phyloP scores from a whole-genome alignment of 75 land plant genomes.

The Picea glauca region DNA sequence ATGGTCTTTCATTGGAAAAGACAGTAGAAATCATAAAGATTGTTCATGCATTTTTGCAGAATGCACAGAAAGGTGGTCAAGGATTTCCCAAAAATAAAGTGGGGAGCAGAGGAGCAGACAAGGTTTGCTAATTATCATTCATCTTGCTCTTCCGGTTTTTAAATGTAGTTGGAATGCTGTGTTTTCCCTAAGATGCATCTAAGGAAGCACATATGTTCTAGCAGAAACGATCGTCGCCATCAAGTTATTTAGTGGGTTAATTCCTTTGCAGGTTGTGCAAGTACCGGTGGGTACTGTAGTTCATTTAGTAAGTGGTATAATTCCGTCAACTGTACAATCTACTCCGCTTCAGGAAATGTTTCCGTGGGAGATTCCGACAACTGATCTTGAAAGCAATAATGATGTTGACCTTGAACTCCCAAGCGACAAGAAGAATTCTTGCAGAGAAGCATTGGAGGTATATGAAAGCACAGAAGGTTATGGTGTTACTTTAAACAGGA shows the following conservation, averaged over 20 bases:
- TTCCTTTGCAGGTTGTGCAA: constrained; percentile 50
- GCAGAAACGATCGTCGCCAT: not conserved
- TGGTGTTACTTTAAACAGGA: not conserved
- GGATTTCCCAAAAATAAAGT: constrained; percentile 78
- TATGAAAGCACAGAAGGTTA: constrained; percentile 2
- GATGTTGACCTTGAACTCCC: not conserved
- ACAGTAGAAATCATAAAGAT: not conserved
- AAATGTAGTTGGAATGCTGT: not conserved
- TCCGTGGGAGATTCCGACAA: constrained; percentile 59
- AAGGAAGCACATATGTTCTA: not conserved
- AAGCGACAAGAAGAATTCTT: not conserved
- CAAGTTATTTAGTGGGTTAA: not conserved
- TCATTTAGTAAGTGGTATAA: constrained; percentile 72
- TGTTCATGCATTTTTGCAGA: constrained; percentile 32
- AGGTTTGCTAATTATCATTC: constrained; percentile 40
- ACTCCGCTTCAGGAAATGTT: constrained; percentile 22
- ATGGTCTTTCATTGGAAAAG: not conserved
- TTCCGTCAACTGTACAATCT: constrained; percentile 42
- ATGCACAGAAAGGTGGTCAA: constrained; percentile 65
- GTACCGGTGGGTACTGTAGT: constrained; percentile 97
- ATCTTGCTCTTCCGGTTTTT: not conserved
- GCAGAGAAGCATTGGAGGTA: not conserved
- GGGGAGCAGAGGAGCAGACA: constrained; percentile 84
- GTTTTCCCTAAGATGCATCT: not conserved
- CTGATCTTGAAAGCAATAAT: constrained; percentile 10